Conservation (phyloP, 129 eudicot species). For the Heracleum sosnowskyi region DNA sequence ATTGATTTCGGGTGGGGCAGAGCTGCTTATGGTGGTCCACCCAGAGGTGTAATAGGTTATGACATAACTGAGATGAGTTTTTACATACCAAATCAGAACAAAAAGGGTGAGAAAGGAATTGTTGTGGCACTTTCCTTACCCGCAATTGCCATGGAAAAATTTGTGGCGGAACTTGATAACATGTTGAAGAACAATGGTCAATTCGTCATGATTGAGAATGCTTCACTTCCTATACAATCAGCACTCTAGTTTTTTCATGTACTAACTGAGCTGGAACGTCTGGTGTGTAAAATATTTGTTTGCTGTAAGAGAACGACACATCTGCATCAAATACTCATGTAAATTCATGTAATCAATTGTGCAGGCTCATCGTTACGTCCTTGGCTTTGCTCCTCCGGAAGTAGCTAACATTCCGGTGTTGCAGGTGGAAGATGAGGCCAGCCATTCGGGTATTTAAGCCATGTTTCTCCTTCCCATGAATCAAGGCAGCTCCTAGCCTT, state of each 20-base stretch:
- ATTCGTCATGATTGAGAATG: not conserved
- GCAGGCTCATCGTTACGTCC: too few species aligned
- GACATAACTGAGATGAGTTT: not conserved
- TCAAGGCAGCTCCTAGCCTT: too few species aligned
- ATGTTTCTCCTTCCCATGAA: too few species aligned
- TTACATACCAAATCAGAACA: not conserved
- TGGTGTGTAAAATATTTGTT: not conserved
- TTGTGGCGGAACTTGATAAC: not conserved
- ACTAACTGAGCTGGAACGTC: not conserved
- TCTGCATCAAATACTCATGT: not conserved
- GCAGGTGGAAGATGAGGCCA: too few species aligned
- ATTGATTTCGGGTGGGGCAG: slow-evolving; percentile 3
- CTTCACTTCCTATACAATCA: not conserved
- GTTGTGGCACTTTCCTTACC: not conserved
- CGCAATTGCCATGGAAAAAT: not conserved
- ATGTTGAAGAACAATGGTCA: not conserved
- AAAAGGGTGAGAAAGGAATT: not conserved
- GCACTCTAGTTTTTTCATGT: not conserved
- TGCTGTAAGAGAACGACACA: not conserved
- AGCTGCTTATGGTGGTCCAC: not conserved
- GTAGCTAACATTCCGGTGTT: too few species aligned
- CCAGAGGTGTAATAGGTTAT: not conserved
- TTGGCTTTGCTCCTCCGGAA: too few species aligned
- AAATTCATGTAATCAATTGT: not conserved
- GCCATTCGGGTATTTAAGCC: too few species aligned